phyloP scores from a whole-genome alignment of 306 rosid species.

The Ochetophila trinervis region DNA sequence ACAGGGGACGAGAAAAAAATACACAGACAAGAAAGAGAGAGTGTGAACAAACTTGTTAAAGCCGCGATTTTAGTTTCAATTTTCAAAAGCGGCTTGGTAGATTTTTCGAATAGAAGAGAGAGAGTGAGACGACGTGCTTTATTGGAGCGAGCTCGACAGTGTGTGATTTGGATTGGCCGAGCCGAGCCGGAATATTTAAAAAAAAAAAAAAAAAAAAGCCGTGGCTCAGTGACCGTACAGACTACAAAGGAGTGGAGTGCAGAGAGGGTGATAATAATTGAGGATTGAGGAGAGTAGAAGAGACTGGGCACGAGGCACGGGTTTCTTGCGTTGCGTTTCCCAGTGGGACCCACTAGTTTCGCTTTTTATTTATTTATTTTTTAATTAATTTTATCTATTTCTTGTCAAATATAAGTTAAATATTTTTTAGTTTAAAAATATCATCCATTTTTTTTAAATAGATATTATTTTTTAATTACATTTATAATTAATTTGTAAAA shows the following conservation, averaged over 20 bases:
- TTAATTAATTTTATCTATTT: no score
- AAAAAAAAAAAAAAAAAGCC: slow-evolving; percentile 4
- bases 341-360: slow-evolving; percentile 14
- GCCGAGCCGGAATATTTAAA: not conserved
- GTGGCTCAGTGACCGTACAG: not conserved
- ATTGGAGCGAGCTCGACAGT: not conserved
- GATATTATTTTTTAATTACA: no score
- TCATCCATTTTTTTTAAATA: no score
- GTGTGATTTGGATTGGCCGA: not conserved
- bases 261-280: slow-evolving; percentile 22
- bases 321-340: not conserved
- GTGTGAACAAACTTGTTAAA: not conserved
- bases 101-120: not conserved
- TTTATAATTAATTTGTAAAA: not conserved
- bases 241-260: slow-evolving; percentile 7
- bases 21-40: not conserved
- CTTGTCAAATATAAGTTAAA: no score
- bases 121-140: slow-evolving; percentile 30
- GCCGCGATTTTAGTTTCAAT: slow-evolving; percentile 43
- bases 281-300: not conserved
- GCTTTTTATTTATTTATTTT: not conserved
- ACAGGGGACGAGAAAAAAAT: no score
- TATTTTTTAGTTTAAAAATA: no score
- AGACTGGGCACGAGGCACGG: slow-evolving; percentile 2
- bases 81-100: slow-evolving; percentile 16